phyloP scores from a whole-genome alignment of 441 rosid genomes.

The Flueggea neowawraea region DNA sequence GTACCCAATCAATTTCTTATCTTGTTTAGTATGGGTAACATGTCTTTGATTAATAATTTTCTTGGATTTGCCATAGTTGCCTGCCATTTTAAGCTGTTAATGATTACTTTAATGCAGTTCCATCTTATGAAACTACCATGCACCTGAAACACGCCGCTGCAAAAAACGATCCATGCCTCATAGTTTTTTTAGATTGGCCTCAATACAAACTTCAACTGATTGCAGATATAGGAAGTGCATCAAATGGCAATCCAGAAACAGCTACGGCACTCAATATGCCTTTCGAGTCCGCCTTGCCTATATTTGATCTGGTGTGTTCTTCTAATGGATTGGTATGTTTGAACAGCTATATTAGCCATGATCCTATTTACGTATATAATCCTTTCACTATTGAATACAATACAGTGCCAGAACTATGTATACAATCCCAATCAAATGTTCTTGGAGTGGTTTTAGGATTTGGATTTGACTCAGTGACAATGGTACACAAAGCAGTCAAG shows the following conservation, averaged over 20 bases:
- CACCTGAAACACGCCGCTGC: background rate
- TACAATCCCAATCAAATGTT: background rate
- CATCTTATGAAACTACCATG: background rate
- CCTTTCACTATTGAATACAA: conserved; percentile 10
- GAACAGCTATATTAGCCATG: conserved; percentile 2
- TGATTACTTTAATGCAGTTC: too few species aligned
- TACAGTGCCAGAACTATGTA: conserved; percentile 4
- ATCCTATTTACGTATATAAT: conserved; percentile 15
- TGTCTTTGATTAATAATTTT: too few species aligned
- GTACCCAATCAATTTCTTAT: too few species aligned
- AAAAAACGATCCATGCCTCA: background rate
- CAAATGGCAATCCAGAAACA: background rate
- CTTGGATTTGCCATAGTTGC: too few species aligned
- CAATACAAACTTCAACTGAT: conserved; percentile 14
- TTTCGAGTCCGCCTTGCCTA: background rate
- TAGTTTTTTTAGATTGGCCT: conserved; percentile 13
- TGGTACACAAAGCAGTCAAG: conserved; percentile 12
- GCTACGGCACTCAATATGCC: conserved; percentile 4
- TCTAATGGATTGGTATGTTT: conserved; percentile 20
- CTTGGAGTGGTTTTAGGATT: conserved; percentile 18
- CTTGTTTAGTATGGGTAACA: too few species aligned
- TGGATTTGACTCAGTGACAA: conserved; percentile 7
- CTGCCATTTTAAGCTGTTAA: too few species aligned
- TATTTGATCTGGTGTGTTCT: conserved; percentile 17
- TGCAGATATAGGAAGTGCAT: background rate